Evolutionary conservation across 192 early-diverging fungal species (phyloP).

Genomic region (Phycomyces blakesleeanus): DNA sequence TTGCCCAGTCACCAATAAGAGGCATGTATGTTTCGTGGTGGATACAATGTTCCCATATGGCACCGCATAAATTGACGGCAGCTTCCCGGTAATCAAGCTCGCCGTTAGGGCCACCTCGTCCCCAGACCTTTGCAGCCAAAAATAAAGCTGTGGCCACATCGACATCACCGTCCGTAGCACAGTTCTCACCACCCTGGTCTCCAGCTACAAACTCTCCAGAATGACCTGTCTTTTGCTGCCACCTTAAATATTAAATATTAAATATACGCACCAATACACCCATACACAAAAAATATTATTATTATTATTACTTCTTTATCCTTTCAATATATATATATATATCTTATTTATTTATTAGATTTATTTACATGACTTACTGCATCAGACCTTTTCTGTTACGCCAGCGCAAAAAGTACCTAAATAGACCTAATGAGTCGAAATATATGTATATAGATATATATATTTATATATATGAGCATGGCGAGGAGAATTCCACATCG

Average conservation of each 20-base stretch:
- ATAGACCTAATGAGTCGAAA: slow-evolving; percentile 19
- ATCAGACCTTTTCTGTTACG: slow-evolving; percentile 44
- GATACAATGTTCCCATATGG: slow-evolving; percentile 50
- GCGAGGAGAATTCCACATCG: too few relatives aligned
- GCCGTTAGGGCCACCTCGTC: slow-evolving; percentile 28
- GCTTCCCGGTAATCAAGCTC: slow-evolving; percentile 42
- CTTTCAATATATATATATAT: too few relatives aligned
- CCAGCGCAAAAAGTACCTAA: slow-evolving; percentile 46
- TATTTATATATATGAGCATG: neutral
- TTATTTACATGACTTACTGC: slow-evolving; percentile 35
- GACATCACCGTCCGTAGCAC: slow-evolving; percentile 54
- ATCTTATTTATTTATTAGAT: too few relatives aligned
- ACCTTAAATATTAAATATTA: too few relatives aligned
- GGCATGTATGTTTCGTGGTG: slow-evolving; percentile 49
- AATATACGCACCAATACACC: too few relatives aligned
- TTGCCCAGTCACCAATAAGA: slow-evolving; percentile 49
- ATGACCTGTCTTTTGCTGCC: slow-evolving; percentile 45
- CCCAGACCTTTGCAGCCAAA: slow-evolving; percentile 44
- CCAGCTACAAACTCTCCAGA: slow-evolving; percentile 39
- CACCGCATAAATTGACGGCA: slow-evolving; percentile 38
- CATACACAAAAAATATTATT: too few relatives aligned
- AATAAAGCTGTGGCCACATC: slow-evolving; percentile 53
- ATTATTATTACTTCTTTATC: too few relatives aligned
- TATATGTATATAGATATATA: neutral
- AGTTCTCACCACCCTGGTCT: slow-evolving; percentile 44